Evolutionary conservation across 2,329 filamentous ascomycete genomes (phyloP).

Genomic region (Colletotrichum sublineola): DNA sequence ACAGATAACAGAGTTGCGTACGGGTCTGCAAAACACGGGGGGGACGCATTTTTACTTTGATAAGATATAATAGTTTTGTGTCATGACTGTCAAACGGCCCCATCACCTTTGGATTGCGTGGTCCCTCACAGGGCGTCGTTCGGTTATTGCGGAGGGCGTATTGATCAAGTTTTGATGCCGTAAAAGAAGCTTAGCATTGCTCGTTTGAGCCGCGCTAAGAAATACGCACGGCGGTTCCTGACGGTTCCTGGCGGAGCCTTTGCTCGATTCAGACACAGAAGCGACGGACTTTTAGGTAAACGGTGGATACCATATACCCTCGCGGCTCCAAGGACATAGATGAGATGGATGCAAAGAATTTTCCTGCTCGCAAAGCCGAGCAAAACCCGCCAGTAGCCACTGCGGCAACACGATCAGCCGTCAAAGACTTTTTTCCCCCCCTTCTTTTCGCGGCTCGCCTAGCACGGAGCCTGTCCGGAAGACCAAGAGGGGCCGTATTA

Average conservation of each 20-base stretch:
- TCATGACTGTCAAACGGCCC: conserved; percentile 22
- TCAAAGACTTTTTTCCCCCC: background rate
- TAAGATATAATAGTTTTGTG: conserved; percentile 41
- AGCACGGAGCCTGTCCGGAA: conserved; percentile 10
- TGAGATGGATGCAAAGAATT: conserved; percentile 34
- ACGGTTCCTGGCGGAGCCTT: conserved; percentile 18
- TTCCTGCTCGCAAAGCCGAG: conserved; percentile 37
- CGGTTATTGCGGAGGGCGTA: conserved; percentile 28
- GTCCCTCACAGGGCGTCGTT: conserved; percentile 26
- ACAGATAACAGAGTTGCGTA: conserved; percentile 35
- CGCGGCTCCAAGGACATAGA: conserved; percentile 22
- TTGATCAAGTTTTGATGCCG: conserved; percentile 33
- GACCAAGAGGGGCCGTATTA: conserved; percentile 22
- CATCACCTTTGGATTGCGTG: background rate
- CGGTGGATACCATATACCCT: conserved; percentile 22
- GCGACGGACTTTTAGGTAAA: conserved; percentile 39
- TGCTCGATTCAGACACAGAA: conserved; percentile 27
- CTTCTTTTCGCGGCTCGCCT: background rate
- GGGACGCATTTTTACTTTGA: conserved; percentile 20
- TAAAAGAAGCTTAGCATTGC: conserved; percentile 42
- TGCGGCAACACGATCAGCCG: conserved; percentile 12
- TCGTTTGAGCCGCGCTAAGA: conserved; percentile 40
- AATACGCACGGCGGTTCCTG: conserved; percentile 27
- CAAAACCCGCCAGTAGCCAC: conserved; percentile 35
- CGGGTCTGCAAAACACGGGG: conserved; percentile 27